phyloP scores from a whole-genome alignment of 176 grass and related monocot genomes.

The Pontederia paniculata region DNA sequence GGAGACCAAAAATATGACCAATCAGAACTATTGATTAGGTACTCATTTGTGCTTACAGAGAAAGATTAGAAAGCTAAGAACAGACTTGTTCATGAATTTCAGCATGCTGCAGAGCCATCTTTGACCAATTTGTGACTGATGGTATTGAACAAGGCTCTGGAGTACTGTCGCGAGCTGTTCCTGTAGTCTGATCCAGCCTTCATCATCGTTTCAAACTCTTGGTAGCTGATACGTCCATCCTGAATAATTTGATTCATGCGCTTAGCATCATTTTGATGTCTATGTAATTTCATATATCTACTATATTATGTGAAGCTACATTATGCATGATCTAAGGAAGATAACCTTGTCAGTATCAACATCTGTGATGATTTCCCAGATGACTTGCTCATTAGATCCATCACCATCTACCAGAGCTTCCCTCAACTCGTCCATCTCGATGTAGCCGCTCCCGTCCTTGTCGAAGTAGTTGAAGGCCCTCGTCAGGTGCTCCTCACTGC shows the following conservation, averaged over 20 bases:
- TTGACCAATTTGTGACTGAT: constrained; percentile 62
- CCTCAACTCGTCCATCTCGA: constrained; percentile 66
- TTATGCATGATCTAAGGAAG: background rate
- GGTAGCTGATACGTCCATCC: constrained; percentile 88
- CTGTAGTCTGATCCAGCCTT: constrained; percentile 79
- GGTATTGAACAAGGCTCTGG: constrained; percentile 37
- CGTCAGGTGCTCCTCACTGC: constrained; percentile 58
- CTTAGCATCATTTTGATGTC: constrained; percentile 4
- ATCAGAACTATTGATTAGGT: too few relatives aligned
- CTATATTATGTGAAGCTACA: constrained; percentile 10
- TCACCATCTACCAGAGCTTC: constrained; percentile 61
- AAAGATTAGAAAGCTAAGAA: too few relatives aligned
- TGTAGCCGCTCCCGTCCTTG: constrained; percentile 69
- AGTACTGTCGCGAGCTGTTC: constrained; percentile 58
- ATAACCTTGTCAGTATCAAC: constrained; percentile 64
- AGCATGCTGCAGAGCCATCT: too few relatives aligned
- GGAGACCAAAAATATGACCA: too few relatives aligned
- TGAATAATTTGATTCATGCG: constrained; percentile 34
- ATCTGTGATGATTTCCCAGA: constrained; percentile 55
- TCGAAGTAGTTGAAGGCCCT: constrained; percentile 79
- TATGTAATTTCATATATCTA: background rate
- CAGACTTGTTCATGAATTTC: too few relatives aligned
- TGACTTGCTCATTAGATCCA: constrained; percentile 43
- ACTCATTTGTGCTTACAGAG: too few relatives aligned
- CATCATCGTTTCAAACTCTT: constrained; percentile 86